Base-by-base conservation (phyloP, 805 yeast species). In the Tanozyma kutaoensis region DNA sequence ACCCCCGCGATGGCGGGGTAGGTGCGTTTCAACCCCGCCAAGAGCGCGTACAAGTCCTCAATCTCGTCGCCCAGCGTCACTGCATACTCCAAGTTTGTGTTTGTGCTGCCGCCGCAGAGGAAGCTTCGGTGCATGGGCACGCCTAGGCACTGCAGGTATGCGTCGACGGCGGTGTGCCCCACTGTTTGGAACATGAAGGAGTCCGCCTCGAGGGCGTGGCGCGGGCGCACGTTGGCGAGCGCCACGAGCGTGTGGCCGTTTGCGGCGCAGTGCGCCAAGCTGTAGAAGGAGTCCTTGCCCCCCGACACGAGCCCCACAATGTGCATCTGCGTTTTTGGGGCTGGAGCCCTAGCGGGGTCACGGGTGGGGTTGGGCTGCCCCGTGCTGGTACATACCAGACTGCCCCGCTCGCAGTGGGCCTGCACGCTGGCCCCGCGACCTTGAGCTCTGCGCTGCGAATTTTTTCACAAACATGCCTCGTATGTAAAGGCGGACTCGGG, bases 131-230 rank as follows among this genome's bases (percentile, higher is more conserved):
- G 84, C 46, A 91, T 52, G 1, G 98, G 97, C 1, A 79, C 71
- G 6, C 72, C 86, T 23, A 80, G 55, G 42, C 94, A 80, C 33
- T 74, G 62, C 3, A 67, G 55, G 43, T 86, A 82, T 28, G 57
- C 50, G 0, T 68, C 63, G 2, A 91, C 61, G 3, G 79, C 69
- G 35, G 78, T 81, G 48, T 80, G 91, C 0, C 98, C 98, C 6
- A 91, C 97, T 0, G 98, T 91, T 52, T 91, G 98, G 50, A 81
- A 91, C 98, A 91, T 91, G 45, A 77, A 88, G 28, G 95, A 81
- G 48, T 91, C 96, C 28, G 91, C 55, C 48, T 91, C 98, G 10
- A 30, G 27, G 12, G 28, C 23, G n/a, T 31, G 32, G 1, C 63
- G 62, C 1, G 95, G 95, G 41, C 72, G 71, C 34, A 91, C 50